Evolutionary conservation across 1,139 yeast genomes (phyloP), one percentile per base, ranked within the genome.

Genomic region (Sporopachydermia cereana): DNA sequence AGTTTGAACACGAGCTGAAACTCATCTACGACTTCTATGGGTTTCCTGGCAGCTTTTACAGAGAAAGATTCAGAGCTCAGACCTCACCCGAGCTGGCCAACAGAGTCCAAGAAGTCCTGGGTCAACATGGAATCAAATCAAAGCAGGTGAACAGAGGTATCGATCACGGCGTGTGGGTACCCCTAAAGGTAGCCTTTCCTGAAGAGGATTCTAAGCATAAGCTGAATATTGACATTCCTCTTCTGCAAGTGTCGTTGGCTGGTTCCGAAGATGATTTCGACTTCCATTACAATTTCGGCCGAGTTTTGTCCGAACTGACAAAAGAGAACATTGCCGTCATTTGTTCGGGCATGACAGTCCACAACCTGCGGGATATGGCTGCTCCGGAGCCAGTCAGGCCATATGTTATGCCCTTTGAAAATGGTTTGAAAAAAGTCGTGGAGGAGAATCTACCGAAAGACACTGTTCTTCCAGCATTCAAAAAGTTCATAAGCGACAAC

Each of bases 161-260:
- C 20, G 94, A 84, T 57, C 94, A 84, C 60, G 94, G 94, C 1
- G 81, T 72, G 2, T 84, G 91, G 88, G 86, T 80, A 1, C 89
- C 93, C 0, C 69, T 79, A 48, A 78, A 80, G 54, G 82, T 80
- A 23, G 86, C 85, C 2, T 81, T 83, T 53, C 71, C 77, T 21
- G 67, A 69, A 36, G 53, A 51, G 24, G 56, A 59, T 51, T 65
- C 42, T 59, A 59, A 14, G 51, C 57, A 5, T 46, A 48, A 22
- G 66, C 67, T 31, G 51, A 54, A 30, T 60, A 48, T 72, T 41
- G 73, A 73, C 44, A 63, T 74, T n/a, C 83, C 86, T 1, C 50
- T 81, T 29, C 66, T 84, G 42, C 89, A 83, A 60, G 74, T 84
- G 0, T 80, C 89, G 0, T 63, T 83, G 44, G 59, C 61, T 2